phyloP scores from a whole-genome alignment of 2,329 filamentous ascomycete species.

The Pestalotiopsis sp. region DNA sequence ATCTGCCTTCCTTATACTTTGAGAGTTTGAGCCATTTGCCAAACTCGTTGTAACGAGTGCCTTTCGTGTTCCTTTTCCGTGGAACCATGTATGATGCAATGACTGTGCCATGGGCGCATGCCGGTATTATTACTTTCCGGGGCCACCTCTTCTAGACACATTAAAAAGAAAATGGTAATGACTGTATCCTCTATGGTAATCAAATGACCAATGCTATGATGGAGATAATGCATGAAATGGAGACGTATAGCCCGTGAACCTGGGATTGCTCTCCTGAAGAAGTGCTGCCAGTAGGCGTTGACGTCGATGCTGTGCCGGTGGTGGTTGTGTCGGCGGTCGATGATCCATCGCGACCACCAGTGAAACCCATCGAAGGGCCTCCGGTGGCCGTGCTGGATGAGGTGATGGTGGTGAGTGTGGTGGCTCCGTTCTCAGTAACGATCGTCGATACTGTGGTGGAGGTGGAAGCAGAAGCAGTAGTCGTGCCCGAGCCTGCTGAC shows the following conservation, averaged over 20 bases:
- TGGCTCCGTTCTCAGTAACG: conserved; percentile 16
- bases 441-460: conserved; percentile 22
- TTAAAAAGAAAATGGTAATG: not conserved
- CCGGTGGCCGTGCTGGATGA: conserved; percentile 16
- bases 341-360: conserved; percentile 38
- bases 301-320: conserved; percentile 18
- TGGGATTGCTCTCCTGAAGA: conserved; percentile 26
- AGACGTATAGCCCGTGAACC: conserved; percentile 20
- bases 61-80: not conserved
- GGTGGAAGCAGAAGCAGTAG: conserved; percentile 6
- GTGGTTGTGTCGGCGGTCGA: conserved; percentile 26
- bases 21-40: conserved; percentile 4
- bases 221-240: conserved; percentile 23
- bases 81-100: not conserved
- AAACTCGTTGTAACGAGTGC: conserved; percentile 4
- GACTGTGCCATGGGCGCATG: not conserved
- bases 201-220: conserved; percentile 25
- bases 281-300: conserved; percentile 14
- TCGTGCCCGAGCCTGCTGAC: conserved; percentile 20
- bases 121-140: not conserved
- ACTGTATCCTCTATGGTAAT: conserved; percentile 11
- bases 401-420: conserved; percentile 17
- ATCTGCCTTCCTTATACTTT: conserved; percentile 12
- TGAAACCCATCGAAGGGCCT: conserved; percentile 31
- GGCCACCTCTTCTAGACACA: not conserved